Percentiles rank a stretch among this genome's conserved stretches.
These are phyloP conservation scores for Seiridium unicorne DNA, from an alignment of 2,329 filamentous ascomycete genomes.

Conservation along the genomic window DNA sequence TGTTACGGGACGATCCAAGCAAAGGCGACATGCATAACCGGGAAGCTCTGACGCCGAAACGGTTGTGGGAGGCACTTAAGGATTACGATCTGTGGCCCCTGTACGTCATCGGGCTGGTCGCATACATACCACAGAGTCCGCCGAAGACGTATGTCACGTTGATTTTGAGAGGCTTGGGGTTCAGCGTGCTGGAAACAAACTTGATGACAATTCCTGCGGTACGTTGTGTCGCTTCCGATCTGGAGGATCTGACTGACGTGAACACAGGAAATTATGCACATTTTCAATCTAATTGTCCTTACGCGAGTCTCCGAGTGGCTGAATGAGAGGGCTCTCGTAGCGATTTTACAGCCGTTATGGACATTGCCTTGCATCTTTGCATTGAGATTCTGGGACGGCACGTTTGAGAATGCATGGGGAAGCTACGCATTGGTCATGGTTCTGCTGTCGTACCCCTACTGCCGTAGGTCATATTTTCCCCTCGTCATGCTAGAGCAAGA, in stretches of 20 bases:
- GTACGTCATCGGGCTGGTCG: constrained; percentile 48
- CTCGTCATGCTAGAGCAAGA: neutral
- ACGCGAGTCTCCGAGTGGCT: constrained; percentile 49
- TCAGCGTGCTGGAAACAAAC: constrained; percentile 53
- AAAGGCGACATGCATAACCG: constrained; percentile 60
- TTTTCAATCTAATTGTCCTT: constrained; percentile 47
- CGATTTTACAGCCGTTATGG: constrained; percentile 50
- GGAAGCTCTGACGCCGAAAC: constrained; percentile 45
- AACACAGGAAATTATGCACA: constrained; percentile 42
- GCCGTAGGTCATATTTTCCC: constrained; percentile 24
- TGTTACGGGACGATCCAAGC: constrained; percentile 54
- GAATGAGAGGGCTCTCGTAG: constrained; percentile 45
- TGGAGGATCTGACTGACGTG: neutral
- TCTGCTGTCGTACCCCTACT: constrained; percentile 54
- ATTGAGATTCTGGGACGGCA: constrained; percentile 43
- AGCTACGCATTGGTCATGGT: constrained; percentile 49
- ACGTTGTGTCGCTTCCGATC: constrained; percentile 13
- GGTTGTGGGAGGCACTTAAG: constrained; percentile 45
- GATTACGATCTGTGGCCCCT: constrained; percentile 59
- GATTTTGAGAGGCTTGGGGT: constrained; percentile 47
- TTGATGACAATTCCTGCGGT: constrained; percentile 53
- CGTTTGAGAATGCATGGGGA: constrained; percentile 43
- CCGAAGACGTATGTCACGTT: constrained; percentile 50
- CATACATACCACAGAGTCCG: constrained; percentile 47
- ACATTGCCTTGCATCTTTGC: constrained; percentile 52